Evolutionary conservation across 2,329 filamentous ascomycete genomes (phyloP), one percentile per base, ranked within the genome.

Genomic region (Botryosphaeria dothidea): DNA sequence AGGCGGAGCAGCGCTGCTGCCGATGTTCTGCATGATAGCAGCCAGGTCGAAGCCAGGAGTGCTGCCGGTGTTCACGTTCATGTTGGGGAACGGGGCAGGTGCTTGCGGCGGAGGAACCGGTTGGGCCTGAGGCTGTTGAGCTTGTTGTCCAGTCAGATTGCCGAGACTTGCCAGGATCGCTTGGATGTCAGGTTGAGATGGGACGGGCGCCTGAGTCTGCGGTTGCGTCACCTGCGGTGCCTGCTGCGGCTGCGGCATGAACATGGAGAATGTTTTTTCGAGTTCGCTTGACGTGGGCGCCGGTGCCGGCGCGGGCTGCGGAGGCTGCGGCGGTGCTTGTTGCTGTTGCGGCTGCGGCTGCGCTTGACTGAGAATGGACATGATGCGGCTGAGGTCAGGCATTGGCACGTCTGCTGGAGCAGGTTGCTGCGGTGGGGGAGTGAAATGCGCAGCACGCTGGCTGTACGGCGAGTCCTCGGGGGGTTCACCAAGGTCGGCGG

Each of bases 401-500:
- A 62, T 25, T 17, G 64, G 21, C 11, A 57, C 23, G 7, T 51
- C 46, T 8, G 29, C 43, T 15, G 41, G 17, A 9, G 65, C 19
- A 9, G 51, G 15, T n/a, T 29, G 34, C 13, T 25, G 45, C n/a
- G 67, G 23, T 23, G 73, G 69, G 3, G 74, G 73, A 4, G 68
- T 66, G 27, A 64, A 63, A 21, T 56, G 36, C 17, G 65, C 46
- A 4, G 67, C 60, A 15, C 74, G 71, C 7, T 67, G 51, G 3
- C 38, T 60, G 27, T 60, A 21, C 74, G 43, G 21, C 73, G 69
- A 31, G 62, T 65, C 25, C 1, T 76, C 71, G 5, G 72, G 69
- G 17, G 79, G 77, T 13, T 69, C 34, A 3, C 80, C 81, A 66
- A 83, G 82, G 4, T 73, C 67, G 23, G 72, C 75, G 4, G 74